phyloP scores from a whole-genome alignment of 495 filamentous ascomycete species.

The Saxophila tyrrhenica region DNA sequence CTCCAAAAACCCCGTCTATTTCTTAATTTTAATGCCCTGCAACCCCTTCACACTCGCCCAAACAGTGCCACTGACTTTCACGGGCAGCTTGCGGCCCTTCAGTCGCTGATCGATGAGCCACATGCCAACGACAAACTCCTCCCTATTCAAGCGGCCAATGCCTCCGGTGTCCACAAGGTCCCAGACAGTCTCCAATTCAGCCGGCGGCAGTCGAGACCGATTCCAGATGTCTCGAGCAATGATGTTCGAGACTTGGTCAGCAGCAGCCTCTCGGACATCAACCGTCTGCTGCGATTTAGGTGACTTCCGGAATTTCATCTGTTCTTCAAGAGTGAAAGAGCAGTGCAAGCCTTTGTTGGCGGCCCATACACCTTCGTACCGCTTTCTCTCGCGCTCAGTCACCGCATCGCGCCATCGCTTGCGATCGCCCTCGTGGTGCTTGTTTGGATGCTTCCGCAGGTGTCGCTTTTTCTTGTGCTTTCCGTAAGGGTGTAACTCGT shows the following conservation, averaged over 20 bases:
- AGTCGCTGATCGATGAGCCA: constrained; percentile 90
- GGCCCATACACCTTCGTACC: constrained; percentile 97
- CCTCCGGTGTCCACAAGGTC: constrained; percentile 61
- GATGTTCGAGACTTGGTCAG: constrained; percentile 58
- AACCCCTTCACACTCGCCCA: constrained; percentile 71
- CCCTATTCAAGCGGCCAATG: constrained; percentile 50
- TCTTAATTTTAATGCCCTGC: constrained; percentile 31
- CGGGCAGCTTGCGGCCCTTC: constrained; percentile 77
- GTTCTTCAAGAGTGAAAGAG: constrained; percentile 4
- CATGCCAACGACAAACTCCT: constrained; percentile 90
- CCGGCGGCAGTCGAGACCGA: constrained; percentile 55
- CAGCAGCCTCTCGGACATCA: neutral
- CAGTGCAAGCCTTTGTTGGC: constrained; percentile 65
- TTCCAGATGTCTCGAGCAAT: constrained; percentile 80
- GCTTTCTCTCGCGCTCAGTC: constrained; percentile 63
- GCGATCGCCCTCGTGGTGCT: constrained; percentile 78
- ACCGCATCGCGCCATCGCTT: constrained; percentile 74
- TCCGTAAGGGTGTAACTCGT: constrained; percentile 40
- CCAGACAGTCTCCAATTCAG: constrained; percentile 72
- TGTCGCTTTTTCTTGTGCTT: constrained; percentile 34
- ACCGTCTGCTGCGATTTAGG: neutral
- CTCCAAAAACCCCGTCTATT: constrained; percentile 1
- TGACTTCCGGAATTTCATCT: neutral
- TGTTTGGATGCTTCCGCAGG: constrained; percentile 61
- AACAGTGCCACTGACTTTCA: constrained; percentile 65